Conservation (phyloP, 176 grass and related monocot genomes). For the Oryza nivara region DNA sequence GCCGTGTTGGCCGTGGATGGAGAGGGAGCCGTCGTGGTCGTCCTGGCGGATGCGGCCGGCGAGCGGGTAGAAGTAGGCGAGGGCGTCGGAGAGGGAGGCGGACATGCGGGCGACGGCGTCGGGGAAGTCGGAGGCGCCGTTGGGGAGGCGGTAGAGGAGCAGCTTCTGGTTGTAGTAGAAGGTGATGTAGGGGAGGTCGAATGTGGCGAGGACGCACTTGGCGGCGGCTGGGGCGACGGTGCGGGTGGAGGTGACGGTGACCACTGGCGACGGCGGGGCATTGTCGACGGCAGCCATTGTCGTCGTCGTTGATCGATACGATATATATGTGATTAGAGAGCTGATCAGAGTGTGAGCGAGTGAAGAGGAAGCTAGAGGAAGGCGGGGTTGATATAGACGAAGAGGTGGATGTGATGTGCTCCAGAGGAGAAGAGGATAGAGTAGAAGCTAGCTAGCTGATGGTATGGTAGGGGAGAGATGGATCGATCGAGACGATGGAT, state of each 20-base stretch:
- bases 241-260: slow-evolving; percentile 43
- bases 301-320: not conserved
- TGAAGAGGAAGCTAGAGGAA: too few relatives aligned
- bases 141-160: slow-evolving; percentile 65
- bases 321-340: too few relatives aligned
- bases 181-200: slow-evolving; percentile 96
- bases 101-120: slow-evolving; percentile 61
- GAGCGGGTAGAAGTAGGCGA: slow-evolving; percentile 79
- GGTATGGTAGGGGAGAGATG: too few relatives aligned
- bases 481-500: not conserved
- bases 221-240: slow-evolving; percentile 55
- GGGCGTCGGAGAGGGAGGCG: slow-evolving; percentile 61
- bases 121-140: slow-evolving; percentile 50
- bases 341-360: too few relatives aligned
- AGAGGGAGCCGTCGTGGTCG: slow-evolving; percentile 58
- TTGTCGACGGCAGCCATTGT: slow-evolving; percentile 65
- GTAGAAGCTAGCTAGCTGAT: too few relatives aligned
- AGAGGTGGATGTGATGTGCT: too few relatives aligned
- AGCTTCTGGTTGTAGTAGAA: slow-evolving; percentile 99
- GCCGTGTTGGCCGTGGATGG: slow-evolving; percentile 42
- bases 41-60: slow-evolving; percentile 75
- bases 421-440: too few relatives aligned
- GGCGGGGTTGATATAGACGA: too few relatives aligned
- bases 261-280: not conserved
- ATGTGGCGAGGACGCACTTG: slow-evolving; percentile 66